Evolutionary conservation across 2,329 filamentous ascomycete genomes (phyloP).

Genomic region (Fusarium odoratissimum): DNA sequence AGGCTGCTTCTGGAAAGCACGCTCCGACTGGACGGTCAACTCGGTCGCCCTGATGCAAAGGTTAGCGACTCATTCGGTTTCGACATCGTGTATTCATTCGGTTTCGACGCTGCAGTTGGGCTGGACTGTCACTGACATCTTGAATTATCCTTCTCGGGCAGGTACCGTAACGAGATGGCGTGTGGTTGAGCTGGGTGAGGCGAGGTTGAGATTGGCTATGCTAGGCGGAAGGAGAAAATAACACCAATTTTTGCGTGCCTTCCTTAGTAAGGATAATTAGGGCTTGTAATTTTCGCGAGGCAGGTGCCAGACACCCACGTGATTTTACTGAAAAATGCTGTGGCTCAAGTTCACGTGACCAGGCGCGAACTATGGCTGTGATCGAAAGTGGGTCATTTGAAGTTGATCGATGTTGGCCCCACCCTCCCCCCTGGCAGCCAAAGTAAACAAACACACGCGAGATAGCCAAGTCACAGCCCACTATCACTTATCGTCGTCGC

Average conservation of each 20-base stretch:
- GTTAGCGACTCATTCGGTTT: conserved; percentile 48
- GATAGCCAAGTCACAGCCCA: conserved; percentile 31
- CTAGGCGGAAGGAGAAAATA: conserved; percentile 50
- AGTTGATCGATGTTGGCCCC: conserved; percentile 35
- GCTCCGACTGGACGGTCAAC: conserved; percentile 99
- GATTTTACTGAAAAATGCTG: conserved; percentile 9
- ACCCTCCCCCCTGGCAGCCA: conserved; percentile 33
- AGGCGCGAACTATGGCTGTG: conserved; percentile 18
- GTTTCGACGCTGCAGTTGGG: background rate
- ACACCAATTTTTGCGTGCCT: conserved; percentile 20
- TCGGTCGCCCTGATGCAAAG: conserved; percentile 85
- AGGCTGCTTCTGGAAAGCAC: conserved; percentile 99
- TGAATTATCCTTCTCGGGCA: conserved; percentile 56
- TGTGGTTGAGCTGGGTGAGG: conserved; percentile 52
- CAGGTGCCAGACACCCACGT: conserved; percentile 45
- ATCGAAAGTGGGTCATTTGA: background rate
- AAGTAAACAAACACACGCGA: conserved; percentile 57
- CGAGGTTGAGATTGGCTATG: conserved; percentile 48
- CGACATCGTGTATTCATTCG: conserved; percentile 36
- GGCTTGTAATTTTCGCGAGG: conserved; percentile 45
- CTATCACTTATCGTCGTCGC: conserved; percentile 42
- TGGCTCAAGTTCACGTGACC: conserved; percentile 31
- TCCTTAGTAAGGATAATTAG: conserved; percentile 12
- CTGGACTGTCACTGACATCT: conserved; percentile 53
- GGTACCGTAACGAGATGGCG: conserved; percentile 54